phyloP scores from a whole-genome alignment of 75 land plant species.

The Cryptomeria japonica region DNA sequence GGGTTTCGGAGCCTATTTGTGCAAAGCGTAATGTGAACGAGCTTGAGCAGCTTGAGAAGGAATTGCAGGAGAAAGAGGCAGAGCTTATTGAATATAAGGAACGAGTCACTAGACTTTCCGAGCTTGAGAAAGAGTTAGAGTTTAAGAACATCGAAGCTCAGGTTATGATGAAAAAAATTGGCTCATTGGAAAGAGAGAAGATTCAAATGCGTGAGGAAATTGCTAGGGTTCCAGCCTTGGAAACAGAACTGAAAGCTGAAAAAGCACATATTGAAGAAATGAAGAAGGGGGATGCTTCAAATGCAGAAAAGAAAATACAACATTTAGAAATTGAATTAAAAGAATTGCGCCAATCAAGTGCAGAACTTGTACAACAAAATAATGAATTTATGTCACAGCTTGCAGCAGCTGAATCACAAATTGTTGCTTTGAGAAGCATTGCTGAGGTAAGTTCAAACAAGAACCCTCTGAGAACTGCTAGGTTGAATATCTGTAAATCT shows the following conservation, averaged over 20 bases:
- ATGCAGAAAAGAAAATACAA: slow-evolving; percentile 12
- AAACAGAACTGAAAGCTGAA: slow-evolving; percentile 8
- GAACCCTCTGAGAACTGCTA: background rate
- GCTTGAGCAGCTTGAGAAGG: slow-evolving; percentile 49
- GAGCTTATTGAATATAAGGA: slow-evolving; percentile 54
- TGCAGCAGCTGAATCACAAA: slow-evolving; percentile 15
- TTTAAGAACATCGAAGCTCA: slow-evolving; percentile 33
- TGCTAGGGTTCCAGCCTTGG: background rate
- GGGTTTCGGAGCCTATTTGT: slow-evolving; percentile 15
- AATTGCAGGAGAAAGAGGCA: slow-evolving; percentile 50
- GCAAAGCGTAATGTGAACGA: slow-evolving; percentile 40
- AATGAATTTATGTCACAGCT: slow-evolving; percentile 11
- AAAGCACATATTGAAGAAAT: slow-evolving; percentile 3
- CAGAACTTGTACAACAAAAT: slow-evolving; percentile 19
- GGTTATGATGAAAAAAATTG: slow-evolving; percentile 15
- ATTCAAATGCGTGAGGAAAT: slow-evolving; percentile 18
- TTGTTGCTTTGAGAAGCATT: slow-evolving; percentile 6
- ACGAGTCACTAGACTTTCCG: slow-evolving; percentile 44
- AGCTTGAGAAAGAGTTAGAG: slow-evolving; percentile 52
- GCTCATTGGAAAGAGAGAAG: slow-evolving; percentile 35
- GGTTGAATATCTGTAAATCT: background rate
- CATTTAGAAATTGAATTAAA: slow-evolving; percentile 29
- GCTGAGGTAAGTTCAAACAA: slow-evolving; percentile 1
- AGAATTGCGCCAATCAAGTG: slow-evolving; percentile 8
- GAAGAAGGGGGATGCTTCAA: slow-evolving; percentile 4